phyloP scores from a whole-genome alignment of 23 red algal genomes.

The Gracilaria vermiculophylla region DNA sequence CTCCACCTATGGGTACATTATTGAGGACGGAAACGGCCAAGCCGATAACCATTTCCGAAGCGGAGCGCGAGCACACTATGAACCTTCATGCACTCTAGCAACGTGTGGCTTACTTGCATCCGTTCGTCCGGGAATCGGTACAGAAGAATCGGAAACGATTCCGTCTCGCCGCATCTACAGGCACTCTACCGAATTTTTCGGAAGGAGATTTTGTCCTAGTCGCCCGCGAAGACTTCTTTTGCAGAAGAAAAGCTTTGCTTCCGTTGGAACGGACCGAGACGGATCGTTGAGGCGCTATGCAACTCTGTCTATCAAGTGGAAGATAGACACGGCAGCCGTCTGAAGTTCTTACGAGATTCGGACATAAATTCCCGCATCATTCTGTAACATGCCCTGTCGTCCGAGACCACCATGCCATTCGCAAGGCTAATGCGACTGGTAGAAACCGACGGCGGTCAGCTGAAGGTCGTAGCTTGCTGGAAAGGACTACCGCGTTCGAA shows the following conservation, averaged over 20 bases:
- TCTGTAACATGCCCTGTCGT: neutral
- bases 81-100: neutral
- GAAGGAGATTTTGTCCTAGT: neutral
- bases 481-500: neutral
- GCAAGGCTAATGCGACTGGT: neutral
- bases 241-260: neutral
- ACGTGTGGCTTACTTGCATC: neutral
- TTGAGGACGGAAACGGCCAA: no score
- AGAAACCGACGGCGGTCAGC: neutral
- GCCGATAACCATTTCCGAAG: no score
- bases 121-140: neutral
- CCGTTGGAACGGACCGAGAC: neutral
- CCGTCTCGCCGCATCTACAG: neutral
- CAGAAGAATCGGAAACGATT: neutral
- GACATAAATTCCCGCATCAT: neutral
- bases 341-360: neutral
- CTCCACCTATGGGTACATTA: no score
- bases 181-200: neutral
- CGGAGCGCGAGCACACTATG: no score
- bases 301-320: neutral
- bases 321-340: neutral
- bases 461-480: neutral
- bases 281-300: neutral
- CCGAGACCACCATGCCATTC: neutral
- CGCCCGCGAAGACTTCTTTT: neutral